A percentile compares a stretch with the other conserved stretches of the same genome.
phyloP scores from a whole-genome alignment of 257 asterid species.

The Solanum pinnatisectum region DNA sequence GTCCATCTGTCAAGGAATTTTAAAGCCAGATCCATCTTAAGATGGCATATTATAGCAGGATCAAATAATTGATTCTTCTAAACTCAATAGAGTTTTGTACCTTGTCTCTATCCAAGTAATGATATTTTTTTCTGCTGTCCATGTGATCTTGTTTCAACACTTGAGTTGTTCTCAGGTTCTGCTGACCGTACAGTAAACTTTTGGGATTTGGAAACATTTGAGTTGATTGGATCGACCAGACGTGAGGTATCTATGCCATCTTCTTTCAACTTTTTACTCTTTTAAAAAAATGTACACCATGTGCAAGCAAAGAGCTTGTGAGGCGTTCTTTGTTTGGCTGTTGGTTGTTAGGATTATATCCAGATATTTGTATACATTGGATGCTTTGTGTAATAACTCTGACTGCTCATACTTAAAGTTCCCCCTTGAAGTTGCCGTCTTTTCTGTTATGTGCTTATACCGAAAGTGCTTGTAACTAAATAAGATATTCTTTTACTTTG shows the following conservation, averaged over 20 bases:
- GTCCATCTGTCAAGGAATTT: background rate
- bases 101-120: background rate
- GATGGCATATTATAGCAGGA: background rate
- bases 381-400: background rate
- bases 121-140: background rate
- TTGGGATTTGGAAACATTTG: slow-evolving; percentile 99
- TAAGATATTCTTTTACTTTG: background rate
- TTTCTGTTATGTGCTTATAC: background rate
- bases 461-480: background rate
- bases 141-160: background rate
- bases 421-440: background rate
- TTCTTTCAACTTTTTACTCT: background rate
- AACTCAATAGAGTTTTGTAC: background rate
- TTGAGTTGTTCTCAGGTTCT: slow-evolving; percentile 55
- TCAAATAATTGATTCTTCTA: background rate
- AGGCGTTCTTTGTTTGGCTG: background rate
- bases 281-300: background rate
- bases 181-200: slow-evolving; percentile 94
- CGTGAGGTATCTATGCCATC: slow-evolving; percentile 54
- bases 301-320: background rate
- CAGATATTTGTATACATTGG: background rate
- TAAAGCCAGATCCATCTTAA: background rate
- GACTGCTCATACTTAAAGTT: background rate
- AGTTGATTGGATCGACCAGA: slow-evolving; percentile 93
- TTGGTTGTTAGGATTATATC: background rate